Evolutionary conservation across 2,329 filamentous ascomycete genomes (phyloP).

Genomic region (Aspergillus neotritici): DNA sequence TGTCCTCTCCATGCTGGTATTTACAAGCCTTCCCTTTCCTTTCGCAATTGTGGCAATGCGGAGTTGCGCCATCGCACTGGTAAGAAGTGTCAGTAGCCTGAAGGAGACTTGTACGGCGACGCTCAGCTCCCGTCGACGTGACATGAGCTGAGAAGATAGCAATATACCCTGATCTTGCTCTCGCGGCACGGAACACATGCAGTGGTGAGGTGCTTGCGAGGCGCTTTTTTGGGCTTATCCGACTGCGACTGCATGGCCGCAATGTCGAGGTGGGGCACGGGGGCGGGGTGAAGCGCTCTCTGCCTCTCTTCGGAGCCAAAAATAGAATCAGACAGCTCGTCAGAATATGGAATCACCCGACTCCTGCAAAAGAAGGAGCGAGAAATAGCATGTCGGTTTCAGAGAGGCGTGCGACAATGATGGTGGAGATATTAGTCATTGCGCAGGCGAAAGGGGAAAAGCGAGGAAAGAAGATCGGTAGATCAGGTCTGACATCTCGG

Average conservation of each 20-base stretch:
- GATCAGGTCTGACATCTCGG: too few species aligned
- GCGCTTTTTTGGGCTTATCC: conserved; percentile 26
- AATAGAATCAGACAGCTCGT: too few species aligned
- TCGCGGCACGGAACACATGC: conserved; percentile 43
- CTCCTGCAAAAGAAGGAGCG: too few species aligned
- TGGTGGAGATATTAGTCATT: too few species aligned
- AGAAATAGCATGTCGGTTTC: too few species aligned
- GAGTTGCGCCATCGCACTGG: conserved; percentile 35
- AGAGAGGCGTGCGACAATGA: too few species aligned
- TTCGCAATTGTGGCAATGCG: conserved; percentile 35
- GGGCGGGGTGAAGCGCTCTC: background rate
- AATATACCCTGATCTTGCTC: conserved; percentile 42
- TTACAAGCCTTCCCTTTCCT: conserved; percentile 36
- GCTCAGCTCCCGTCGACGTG: too few species aligned
- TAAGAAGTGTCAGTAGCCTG: too few species aligned
- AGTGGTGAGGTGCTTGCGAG: conserved; percentile 41
- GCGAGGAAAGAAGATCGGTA: too few species aligned
- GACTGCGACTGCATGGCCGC: conserved; percentile 20
- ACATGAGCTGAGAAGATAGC: background rate
- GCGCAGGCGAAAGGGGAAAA: too few species aligned
- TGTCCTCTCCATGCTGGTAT: conserved; percentile 37
- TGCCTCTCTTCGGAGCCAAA: background rate
- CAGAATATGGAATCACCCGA: too few species aligned
- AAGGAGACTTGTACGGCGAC: too few species aligned
- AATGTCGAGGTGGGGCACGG: background rate